Conservation (phyloP, 2,329 filamentous ascomycete genomes). For the Aspergillus fumigatiaffinis region DNA sequence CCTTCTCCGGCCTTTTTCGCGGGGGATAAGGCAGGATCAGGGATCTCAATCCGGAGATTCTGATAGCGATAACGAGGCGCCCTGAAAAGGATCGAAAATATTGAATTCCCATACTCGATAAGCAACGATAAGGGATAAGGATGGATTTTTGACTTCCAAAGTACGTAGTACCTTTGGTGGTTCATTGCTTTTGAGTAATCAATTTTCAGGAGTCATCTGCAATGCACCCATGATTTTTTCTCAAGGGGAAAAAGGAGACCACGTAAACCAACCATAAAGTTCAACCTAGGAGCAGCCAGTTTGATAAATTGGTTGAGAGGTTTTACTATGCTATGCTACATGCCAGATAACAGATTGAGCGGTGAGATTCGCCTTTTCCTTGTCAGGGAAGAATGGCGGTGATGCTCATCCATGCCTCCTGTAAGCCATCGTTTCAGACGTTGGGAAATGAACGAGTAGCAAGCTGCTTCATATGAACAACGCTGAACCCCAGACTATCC, state of each 20-base stretch:
- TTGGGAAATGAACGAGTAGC: constrained; percentile 8
- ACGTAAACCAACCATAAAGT: not conserved
- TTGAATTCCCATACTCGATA: not conserved
- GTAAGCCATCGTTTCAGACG: constrained; percentile 17
- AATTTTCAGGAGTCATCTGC: not conserved
- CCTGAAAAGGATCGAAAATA: not conserved
- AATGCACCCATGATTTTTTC: not conserved
- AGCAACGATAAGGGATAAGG: constrained; percentile 18
- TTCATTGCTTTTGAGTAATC: not conserved
- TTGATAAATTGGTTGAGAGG: not conserved
- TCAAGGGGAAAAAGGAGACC: not conserved
- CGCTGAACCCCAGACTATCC: constrained; percentile 4
- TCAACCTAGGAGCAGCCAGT: not conserved
- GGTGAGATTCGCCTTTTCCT: constrained; percentile 12
- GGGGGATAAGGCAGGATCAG: constrained; percentile 21
- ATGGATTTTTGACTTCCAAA: not conserved
- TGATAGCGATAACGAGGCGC: constrained; percentile 3
- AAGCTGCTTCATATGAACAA: not conserved
- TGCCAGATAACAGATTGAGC: constrained; percentile 1
- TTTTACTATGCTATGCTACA: not conserved
- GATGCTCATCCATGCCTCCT: constrained; percentile 9
- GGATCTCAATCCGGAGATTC: constrained; percentile 12
- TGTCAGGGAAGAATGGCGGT: constrained; percentile 13
- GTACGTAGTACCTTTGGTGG: not conserved
- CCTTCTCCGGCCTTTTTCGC: constrained; percentile 19